Percentiles rank a stretch among this genome's conserved stretches.
Conservation (phyloP, 164 flowering plant genomes). For the Akebia trifoliata region DNA sequence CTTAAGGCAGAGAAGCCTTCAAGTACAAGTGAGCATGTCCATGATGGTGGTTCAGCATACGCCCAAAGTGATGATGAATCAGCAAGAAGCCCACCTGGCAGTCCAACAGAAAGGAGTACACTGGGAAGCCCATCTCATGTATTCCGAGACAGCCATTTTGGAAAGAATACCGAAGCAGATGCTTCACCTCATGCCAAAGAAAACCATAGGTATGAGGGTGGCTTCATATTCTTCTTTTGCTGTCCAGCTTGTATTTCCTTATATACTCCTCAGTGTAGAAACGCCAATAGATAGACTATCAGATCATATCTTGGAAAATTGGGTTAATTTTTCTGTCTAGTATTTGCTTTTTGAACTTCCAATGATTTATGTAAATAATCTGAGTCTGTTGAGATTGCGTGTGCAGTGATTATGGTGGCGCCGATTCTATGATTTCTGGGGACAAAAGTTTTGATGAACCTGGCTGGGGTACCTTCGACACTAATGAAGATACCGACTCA, state of each 20-base stretch:
- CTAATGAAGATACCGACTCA: constrained; percentile 77
- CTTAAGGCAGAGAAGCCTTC: constrained; percentile 39
- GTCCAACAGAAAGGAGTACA: constrained; percentile 42
- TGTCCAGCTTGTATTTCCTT: background rate
- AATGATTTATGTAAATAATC: background rate
- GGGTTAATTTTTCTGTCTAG: background rate
- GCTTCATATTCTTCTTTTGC: background rate
- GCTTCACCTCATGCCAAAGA: constrained; percentile 54
- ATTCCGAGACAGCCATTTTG: constrained; percentile 32
- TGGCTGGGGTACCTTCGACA: constrained; percentile 81
- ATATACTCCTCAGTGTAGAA: too few relatives aligned
- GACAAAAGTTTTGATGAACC: constrained; percentile 75
- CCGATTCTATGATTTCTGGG: constrained; percentile 46
- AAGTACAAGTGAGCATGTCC: constrained; percentile 22
- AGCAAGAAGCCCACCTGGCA: constrained; percentile 50
- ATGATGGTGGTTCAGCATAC: constrained; percentile 39
- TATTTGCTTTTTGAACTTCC: background rate
- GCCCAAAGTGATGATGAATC: constrained; percentile 40
- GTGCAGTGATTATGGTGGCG: constrained; percentile 66
- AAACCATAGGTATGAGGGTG: constrained; percentile 40
- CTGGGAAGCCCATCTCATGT: constrained; percentile 48
- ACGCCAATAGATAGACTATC: background rate
- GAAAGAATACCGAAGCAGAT: constrained; percentile 31
- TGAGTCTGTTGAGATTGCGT: background rate
- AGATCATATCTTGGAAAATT: background rate